These are phyloP conservation scores for Serendipita vermifera DNA, from an alignment of 768 basidiomycete genomes.

Conservation along the genomic window DNA sequence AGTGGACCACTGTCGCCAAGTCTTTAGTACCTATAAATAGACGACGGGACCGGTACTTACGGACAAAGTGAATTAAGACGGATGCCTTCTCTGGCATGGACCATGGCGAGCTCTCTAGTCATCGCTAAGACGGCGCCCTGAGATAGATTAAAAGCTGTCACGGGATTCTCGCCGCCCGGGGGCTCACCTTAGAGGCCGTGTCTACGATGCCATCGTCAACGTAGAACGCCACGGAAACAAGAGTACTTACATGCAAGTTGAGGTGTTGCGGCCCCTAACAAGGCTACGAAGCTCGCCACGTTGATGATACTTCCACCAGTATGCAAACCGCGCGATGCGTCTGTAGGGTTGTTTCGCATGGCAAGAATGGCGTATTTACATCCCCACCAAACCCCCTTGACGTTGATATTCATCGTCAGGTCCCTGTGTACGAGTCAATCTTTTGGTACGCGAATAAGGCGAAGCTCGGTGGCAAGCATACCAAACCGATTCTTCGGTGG, in stretches of 20 bases:
- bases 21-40: background rate
- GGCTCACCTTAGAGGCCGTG: conserved; percentile 76
- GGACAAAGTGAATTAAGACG: conserved; percentile 93
- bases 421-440: conserved; percentile 25
- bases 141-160: conserved; percentile 7
- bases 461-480: too few species aligned
- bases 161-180: background rate
- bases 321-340: conserved; percentile 65
- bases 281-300: conserved; percentile 92
- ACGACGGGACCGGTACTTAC: conserved; percentile 36
- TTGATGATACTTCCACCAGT: conserved; percentile 85
- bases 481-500: conserved; percentile 96
- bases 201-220: conserved; percentile 37
- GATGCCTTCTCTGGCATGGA: conserved; percentile 95
- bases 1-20: conserved; percentile 60
- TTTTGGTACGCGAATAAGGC: background rate
- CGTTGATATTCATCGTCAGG: conserved; percentile 82
- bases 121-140: conserved; percentile 92
- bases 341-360: conserved; percentile 85
- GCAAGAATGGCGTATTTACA: conserved; percentile 95
- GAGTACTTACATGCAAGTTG: conserved; percentile 83
- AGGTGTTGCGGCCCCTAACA: conserved; percentile 93
- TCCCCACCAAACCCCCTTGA: conserved; percentile 99
- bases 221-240: background rate
- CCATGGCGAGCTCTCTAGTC: conserved; percentile 95